Conservation (phyloP, 2,329 filamentous ascomycete species). For the Sporothrix schenckii region DNA sequence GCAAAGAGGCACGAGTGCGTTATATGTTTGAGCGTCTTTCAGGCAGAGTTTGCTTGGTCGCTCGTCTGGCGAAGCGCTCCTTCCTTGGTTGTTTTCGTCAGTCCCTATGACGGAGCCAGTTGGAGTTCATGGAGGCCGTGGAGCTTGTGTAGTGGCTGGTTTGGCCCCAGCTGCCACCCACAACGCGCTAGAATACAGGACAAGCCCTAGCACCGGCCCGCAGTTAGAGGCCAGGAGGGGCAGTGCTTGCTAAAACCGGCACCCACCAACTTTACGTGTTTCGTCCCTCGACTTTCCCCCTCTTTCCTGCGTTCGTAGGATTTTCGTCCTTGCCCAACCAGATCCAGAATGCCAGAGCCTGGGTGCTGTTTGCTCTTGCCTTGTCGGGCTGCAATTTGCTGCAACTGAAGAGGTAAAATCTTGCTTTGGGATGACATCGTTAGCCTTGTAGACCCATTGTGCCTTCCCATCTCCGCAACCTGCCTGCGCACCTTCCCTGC, state of each 20-base stretch:
- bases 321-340: conserved; percentile 24
- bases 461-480: background rate
- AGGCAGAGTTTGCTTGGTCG: conserved; percentile 9
- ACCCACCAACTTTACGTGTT: conserved; percentile 1
- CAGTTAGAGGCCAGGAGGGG: conserved; percentile 17
- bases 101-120: background rate
- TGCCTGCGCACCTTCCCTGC: background rate
- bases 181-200: background rate
- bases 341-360: background rate
- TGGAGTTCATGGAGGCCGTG: background rate
- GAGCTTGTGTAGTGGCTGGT: background rate
- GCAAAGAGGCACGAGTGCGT: background rate
- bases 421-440: conserved; percentile 29
- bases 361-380: conserved; percentile 3
- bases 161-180: conserved; percentile 21
- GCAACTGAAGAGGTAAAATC: background rate
- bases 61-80: conserved; percentile 9
- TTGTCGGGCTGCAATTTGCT: conserved; percentile 18
- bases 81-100: background rate
- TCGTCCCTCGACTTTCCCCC: background rate
- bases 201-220: conserved; percentile 28
- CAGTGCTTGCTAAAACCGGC: conserved; percentile 25
- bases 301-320: conserved; percentile 6
- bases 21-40: conserved; percentile 3
- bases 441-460: conserved; percentile 4